Conservation (phyloP, 164 flowering plant genomes). For the Santalum album region DNA sequence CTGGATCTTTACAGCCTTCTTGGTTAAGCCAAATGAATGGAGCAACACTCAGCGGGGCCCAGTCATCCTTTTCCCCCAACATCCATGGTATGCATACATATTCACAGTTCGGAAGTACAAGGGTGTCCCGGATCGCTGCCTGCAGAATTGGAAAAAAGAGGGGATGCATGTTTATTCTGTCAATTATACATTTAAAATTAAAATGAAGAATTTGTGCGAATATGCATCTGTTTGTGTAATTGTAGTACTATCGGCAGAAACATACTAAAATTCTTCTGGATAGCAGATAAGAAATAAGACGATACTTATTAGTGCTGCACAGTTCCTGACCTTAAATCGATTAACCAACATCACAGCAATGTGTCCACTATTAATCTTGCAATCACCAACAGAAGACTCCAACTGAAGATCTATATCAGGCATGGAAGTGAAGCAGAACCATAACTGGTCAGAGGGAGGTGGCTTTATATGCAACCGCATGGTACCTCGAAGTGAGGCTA, state of each 20-base stretch:
- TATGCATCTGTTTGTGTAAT: no score
- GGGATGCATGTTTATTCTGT: no score
- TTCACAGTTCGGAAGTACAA: constrained; percentile 92
- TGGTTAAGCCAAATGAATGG: constrained; percentile 71
- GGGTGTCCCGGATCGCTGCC: constrained; percentile 71
- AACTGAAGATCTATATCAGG: constrained; percentile 74
- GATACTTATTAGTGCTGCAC: background rate
- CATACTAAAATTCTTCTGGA: no score
- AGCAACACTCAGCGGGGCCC: constrained; percentile 68
- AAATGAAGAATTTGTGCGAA: no score
- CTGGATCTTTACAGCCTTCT: constrained; percentile 29
- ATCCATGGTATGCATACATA: constrained; percentile 74
- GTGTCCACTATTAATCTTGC: constrained; percentile 59
- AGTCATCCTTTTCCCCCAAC: constrained; percentile 90
- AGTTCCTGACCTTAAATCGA: constrained; percentile 63
- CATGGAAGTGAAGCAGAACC: constrained; percentile 85
- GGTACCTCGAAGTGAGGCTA: constrained; percentile 71
- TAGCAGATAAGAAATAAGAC: no score
- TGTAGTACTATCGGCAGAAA: no score
- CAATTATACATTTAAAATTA: no score
- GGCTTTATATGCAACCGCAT: constrained; percentile 73
- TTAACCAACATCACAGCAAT: constrained; percentile 58
- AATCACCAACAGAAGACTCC: constrained; percentile 82
- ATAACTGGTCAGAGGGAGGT: constrained; percentile 92
- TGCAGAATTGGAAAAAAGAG: no score